phyloP scores from a whole-genome alignment of 202 grass and related monocot genomes.

The Cymbopogon flexuosus region DNA sequence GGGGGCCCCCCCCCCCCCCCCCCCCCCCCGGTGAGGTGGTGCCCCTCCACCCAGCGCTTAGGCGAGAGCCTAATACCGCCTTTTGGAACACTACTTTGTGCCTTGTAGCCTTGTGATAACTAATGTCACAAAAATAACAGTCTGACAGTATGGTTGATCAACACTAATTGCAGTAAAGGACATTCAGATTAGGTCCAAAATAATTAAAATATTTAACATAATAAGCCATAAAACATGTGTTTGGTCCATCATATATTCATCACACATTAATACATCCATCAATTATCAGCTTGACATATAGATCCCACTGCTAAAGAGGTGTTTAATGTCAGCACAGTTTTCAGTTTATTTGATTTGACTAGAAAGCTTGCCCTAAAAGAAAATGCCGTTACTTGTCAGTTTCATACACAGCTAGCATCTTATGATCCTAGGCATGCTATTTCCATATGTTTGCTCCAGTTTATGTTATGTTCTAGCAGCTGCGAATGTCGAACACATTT shows the following conservation, averaged over 20 bases:
- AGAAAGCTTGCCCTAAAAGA: constrained; percentile 1
- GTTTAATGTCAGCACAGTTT: constrained; percentile 2
- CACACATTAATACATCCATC: neutral
- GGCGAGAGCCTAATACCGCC: too few relatives aligned
- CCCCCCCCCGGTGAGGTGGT: too few relatives aligned
- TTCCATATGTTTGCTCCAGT: neutral
- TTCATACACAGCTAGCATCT: neutral
- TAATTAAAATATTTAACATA: neutral
- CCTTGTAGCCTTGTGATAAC: neutral
- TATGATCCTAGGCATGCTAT: neutral
- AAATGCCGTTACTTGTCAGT: neutral
- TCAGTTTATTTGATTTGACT: neutral
- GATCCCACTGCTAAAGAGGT: neutral
- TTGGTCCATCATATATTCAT: neutral
- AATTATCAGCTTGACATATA: neutral
- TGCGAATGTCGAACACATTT: neutral
- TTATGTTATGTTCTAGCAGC: neutral
- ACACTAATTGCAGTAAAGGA: neutral
- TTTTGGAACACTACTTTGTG: too few relatives aligned
- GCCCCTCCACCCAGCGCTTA: too few relatives aligned
- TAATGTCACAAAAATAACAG: neutral
- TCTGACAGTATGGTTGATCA: neutral
- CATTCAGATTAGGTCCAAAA: constrained; percentile 2
- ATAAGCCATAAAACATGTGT: neutral
- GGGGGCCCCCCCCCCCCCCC: too few relatives aligned